These are phyloP conservation scores for Alopecurus myosuroides DNA, from an alignment of 176 grass and related monocot species.

Conservation along the genomic window DNA sequence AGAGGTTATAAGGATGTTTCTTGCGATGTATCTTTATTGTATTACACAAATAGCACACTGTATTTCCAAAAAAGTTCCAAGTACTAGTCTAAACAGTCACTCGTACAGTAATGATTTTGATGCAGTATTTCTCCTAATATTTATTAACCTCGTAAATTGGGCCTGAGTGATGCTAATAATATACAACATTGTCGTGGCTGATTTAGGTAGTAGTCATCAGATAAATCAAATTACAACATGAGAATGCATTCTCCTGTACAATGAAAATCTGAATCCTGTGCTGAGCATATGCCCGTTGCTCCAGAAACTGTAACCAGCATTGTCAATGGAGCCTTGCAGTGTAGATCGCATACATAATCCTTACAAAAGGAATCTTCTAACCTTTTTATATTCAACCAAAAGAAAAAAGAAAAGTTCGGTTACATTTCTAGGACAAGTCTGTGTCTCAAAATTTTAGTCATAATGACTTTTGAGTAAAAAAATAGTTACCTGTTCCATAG, in stretches of 20 bases:
- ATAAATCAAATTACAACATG: conserved; percentile 10
- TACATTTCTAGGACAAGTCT: not conserved
- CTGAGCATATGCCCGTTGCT: not conserved
- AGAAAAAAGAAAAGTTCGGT: not conserved
- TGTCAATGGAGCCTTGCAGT: not conserved
- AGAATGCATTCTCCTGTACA: conserved; percentile 2
- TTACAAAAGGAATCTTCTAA: conserved; percentile 39
- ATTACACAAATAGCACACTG: not conserved
- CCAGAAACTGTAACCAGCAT: not conserved
- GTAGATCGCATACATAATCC: not conserved
- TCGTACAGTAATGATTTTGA: not conserved
- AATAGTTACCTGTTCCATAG: conserved; percentile 72
- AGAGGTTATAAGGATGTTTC: not conserved
- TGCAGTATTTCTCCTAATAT: not conserved
- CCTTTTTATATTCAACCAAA: conserved; percentile 22
- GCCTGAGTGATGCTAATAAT: not conserved
- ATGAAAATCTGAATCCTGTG: conserved; percentile 6
- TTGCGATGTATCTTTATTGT: not conserved
- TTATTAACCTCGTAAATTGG: not conserved
- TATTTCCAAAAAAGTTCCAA: not conserved
- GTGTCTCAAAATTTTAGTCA: not conserved
- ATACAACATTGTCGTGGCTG: not conserved
- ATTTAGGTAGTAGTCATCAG: not conserved
- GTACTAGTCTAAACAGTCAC: not conserved
- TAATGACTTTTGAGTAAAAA: not conserved